Conservation (phyloP, 257 asterid species). For the Plantago elongata region DNA sequence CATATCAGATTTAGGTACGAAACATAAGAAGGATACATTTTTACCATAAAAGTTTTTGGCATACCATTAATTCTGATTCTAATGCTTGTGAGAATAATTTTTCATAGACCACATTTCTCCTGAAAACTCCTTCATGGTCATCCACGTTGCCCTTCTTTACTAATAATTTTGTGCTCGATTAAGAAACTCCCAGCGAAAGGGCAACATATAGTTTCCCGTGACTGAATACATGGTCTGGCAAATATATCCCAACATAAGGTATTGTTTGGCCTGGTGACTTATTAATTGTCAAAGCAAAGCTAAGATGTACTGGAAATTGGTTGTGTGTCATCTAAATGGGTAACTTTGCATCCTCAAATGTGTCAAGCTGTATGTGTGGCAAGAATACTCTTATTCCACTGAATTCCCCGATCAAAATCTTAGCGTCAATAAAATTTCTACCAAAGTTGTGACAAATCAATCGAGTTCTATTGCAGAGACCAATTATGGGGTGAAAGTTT, state of each 20-base stretch:
- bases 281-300: background rate
- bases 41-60: too few species aligned
- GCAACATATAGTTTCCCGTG: background rate
- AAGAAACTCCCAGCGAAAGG: background rate
- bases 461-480: background rate
- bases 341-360: background rate
- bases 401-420: background rate
- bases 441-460: background rate
- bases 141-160: background rate
- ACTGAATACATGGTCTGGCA: background rate
- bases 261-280: background rate
- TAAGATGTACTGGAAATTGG: background rate
- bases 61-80: too few species aligned
- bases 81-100: too few species aligned
- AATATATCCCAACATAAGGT: background rate
- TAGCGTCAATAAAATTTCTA: background rate
- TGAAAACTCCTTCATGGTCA: background rate
- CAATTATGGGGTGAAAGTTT: background rate
- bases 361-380: background rate
- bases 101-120: background rate
- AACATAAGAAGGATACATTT: too few species aligned
- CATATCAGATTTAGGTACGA: too few species aligned
- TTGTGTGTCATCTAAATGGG: background rate
- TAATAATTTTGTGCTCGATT: background rate
- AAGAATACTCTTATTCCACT: background rate